Percentiles rank a stretch among this genome's conserved stretches.
phyloP scores from a whole-genome alignment of 306 rosid genomes.

The Luffa acutangula region DNA sequence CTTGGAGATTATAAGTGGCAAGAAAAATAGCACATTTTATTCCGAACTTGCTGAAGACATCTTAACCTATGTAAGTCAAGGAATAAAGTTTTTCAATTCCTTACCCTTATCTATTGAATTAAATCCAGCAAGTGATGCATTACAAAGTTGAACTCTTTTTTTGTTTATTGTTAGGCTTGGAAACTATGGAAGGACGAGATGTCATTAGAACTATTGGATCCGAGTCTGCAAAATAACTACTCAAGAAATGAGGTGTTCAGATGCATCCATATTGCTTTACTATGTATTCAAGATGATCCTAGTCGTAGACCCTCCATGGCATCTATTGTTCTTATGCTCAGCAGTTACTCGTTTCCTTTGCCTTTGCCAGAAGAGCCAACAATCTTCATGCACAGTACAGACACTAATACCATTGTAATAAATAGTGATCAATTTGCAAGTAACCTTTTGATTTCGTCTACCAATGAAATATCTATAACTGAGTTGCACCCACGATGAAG shows the following conservation, averaged over 20 bases:
- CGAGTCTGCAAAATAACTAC: background rate
- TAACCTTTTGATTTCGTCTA: background rate
- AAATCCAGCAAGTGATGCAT: background rate
- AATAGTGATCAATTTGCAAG: background rate
- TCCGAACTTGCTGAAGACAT: background rate
- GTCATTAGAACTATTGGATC: constrained; percentile 8
- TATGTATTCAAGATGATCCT: constrained; percentile 25
- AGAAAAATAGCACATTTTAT: constrained; percentile 8
- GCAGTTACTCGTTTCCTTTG: background rate
- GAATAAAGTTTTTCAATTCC: background rate
- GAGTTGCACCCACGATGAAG: background rate
- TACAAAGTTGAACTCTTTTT: background rate
- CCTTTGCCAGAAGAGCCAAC: background rate
- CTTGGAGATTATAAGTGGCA: constrained; percentile 16
- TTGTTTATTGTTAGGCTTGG: constrained; percentile 18
- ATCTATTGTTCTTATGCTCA: constrained; percentile 16
- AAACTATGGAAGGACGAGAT: constrained; percentile 18
- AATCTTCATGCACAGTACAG: background rate
- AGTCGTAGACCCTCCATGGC: constrained; percentile 20
- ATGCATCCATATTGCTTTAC: constrained; percentile 22
- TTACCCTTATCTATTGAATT: background rate
- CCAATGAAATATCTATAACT: background rate
- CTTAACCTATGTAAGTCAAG: constrained; percentile 10
- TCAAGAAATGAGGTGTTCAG: constrained; percentile 14
- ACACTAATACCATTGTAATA: background rate